These are phyloP conservation scores for Sporothrix globosa DNA, from an alignment of 2,329 filamentous ascomycete genomes.

Conservation along the genomic window DNA sequence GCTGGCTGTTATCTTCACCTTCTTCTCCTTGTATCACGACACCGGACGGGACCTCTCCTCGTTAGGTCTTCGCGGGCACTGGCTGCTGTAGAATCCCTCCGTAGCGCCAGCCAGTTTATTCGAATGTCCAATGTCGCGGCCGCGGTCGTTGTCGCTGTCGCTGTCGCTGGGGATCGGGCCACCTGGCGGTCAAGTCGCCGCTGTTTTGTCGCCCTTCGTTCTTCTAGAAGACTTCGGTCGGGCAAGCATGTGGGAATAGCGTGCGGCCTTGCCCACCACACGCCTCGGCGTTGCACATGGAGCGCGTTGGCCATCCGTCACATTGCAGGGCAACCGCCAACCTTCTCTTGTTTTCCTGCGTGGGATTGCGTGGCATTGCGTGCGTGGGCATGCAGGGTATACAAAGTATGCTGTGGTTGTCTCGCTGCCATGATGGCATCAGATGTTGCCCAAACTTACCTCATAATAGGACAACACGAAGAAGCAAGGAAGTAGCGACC, in stretches of 20 bases:
- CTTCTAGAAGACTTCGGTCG: conserved; percentile 3
- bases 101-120: too few species aligned
- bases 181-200: neutral
- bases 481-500: conserved; percentile 3
- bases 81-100: too few species aligned
- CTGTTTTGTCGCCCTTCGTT: too few species aligned
- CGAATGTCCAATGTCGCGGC: too few species aligned
- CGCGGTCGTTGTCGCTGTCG: too few species aligned
- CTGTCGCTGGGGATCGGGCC: neutral
- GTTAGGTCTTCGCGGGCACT: neutral
- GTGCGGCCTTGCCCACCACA: neutral
- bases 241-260: conserved; percentile 9
- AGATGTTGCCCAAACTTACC: too few species aligned
- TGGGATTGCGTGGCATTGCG: neutral
- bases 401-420: neutral
- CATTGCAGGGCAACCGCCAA: conserved; percentile 1
- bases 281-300: neutral
- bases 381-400: neutral
- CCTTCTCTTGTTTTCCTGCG: neutral
- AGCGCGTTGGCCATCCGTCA: neutral
- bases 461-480: neutral
- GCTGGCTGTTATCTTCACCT: neutral
- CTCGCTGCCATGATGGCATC: neutral
- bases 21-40: neutral
- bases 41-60: neutral